Evolutionary conservation across 805 yeast species (phyloP), one percentile per base, ranked within the genome.

Genomic region (Tetrapisispora pingtungensis): DNA sequence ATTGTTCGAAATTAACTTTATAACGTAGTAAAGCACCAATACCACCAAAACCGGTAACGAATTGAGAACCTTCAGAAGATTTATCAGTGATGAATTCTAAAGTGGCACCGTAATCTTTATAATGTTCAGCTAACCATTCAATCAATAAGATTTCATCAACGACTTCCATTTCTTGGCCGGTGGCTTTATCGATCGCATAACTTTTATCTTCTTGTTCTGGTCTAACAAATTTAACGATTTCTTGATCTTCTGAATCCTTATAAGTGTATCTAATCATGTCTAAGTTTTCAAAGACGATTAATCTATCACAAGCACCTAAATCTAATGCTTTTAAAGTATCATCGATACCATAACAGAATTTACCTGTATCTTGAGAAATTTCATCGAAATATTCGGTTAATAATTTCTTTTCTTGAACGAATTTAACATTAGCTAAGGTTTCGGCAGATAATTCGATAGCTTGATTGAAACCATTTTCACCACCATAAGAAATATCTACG

Each of bases 401-500:
- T 58, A 93, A 77, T 72, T 90, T 90, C 84, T 93, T 93, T 67
- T 93, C 99, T 72, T 93, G 98, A 49, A 93, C 90, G 64, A 93
- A 93, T 68, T 93, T 93, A 55, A 93, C 99, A 65, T 90, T 93
- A 41, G 97, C 84, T 61, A 93, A 75, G 24, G 98, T 84, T 73
- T 93, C 99, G 27, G 97, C 96, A 28, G 97, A 84, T 55, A 93
- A 75, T 69, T 93, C 98, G 58, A 93, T 94, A 37, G 99, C 99
- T 73, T 93, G 99, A 72, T 93, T 93, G 74, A 93, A 93, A 39
- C 99, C 99, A 65, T 93, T 93, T 70, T 93, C 98, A 64, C 99
- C 98, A 68, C 99, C 99, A 62, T 93, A 93, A 3, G 97, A 89
- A 46, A 93, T 84, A 73, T 93, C 99, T 45, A 94, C 98, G 63